Percentiles rank a stretch among this genome's conserved stretches.
These are phyloP conservation scores for Leucocoprinus leucothites DNA, from an alignment of 768 basidiomycete genomes.

Conservation along the genomic window DNA sequence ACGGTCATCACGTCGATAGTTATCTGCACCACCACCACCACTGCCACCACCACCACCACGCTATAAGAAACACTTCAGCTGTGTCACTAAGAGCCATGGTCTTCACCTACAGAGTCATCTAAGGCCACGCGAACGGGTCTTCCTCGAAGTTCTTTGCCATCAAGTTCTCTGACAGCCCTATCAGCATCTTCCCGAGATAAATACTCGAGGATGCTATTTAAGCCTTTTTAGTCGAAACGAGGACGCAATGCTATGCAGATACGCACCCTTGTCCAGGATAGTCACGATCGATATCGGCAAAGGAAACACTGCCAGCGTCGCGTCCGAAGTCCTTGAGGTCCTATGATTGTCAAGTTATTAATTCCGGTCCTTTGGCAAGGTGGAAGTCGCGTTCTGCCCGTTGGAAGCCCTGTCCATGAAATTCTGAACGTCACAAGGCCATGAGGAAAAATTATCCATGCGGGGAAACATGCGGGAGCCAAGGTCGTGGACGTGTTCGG, in stretches of 20 bases:
- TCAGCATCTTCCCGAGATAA: constrained; percentile 87
- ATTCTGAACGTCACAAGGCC: constrained; percentile 7
- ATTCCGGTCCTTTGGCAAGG: constrained; percentile 32
- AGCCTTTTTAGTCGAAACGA: not conserved
- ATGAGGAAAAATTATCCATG: constrained; percentile 4
- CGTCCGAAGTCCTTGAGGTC: constrained; percentile 98
- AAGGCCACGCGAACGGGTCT: constrained; percentile 69
- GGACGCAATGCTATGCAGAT: not conserved
- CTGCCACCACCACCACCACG: constrained; percentile 56
- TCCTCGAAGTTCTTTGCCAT: constrained; percentile 86
- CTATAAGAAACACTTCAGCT: constrained; percentile 6
- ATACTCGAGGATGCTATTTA: constrained; percentile 83
- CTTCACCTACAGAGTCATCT: constrained; percentile 53
- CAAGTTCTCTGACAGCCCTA: constrained; percentile 84
- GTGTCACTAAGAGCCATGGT: not conserved
- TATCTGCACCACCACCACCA: constrained; percentile 65
- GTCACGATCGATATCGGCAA: constrained; percentile 93
- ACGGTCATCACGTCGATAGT: constrained; percentile 75
- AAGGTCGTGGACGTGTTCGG: constrained; percentile 12
- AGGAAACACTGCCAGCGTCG: constrained; percentile 88
- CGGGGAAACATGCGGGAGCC: constrained; percentile 2
- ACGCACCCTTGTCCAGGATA: constrained; percentile 82
- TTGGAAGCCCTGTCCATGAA: constrained; percentile 16
- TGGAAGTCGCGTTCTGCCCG: constrained; percentile 19
- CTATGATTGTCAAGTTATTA: constrained; percentile 52